phyloP scores from a whole-genome alignment of 371 early-diverging fungal species.

The Mortierella sp. region DNA sequence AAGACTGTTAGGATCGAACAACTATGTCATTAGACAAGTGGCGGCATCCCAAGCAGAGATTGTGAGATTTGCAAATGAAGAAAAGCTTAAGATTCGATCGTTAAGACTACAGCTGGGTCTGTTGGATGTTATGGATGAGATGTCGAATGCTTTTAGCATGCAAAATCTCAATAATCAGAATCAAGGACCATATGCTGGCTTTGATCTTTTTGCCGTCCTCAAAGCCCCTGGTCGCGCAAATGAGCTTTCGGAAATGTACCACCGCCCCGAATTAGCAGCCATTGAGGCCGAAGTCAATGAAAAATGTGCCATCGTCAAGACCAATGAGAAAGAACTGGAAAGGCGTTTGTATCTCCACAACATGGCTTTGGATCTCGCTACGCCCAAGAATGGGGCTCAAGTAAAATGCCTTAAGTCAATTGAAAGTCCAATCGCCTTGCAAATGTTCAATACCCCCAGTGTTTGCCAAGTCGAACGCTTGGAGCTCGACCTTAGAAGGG shows the following conservation, averaged over 20 bases:
- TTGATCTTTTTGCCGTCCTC: neutral
- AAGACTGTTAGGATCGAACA: too few species aligned
- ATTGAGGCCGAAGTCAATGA: neutral
- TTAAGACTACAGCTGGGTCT: neutral
- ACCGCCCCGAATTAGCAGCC: neutral
- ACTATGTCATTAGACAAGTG: too few species aligned
- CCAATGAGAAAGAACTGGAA: neutral
- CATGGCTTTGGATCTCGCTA: neutral
- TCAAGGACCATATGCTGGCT: neutral
- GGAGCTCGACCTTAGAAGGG: neutral
- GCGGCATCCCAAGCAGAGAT: too few species aligned
- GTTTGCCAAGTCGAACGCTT: neutral
- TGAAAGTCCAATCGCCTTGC: constrained; percentile 2
- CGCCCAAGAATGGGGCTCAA: neutral
- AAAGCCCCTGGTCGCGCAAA: neutral
- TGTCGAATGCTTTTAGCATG: neutral
- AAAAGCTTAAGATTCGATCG: neutral
- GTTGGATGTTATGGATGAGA: neutral
- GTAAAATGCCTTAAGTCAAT: neutral
- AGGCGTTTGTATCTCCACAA: neutral
- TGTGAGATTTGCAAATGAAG: too few species aligned
- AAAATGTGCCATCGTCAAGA: neutral
- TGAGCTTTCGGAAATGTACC: neutral
- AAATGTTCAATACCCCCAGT: neutral
- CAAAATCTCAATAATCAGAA: neutral